Evolutionary conservation across 1,139 yeast species (phyloP).

Genomic region (Casaregolazyma suthepensis): DNA sequence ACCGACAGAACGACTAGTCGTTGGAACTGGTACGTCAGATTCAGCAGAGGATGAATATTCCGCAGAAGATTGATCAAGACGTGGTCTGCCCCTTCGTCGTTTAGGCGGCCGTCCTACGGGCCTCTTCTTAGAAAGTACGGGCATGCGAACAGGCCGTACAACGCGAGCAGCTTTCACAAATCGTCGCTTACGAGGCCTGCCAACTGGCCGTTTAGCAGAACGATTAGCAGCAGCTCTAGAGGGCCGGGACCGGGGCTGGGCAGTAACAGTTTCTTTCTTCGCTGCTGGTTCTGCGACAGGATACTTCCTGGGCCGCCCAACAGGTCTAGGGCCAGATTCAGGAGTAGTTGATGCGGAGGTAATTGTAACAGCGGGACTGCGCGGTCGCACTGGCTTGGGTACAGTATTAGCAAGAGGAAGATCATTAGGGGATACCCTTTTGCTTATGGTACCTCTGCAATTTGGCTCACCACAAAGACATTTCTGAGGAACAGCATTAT

Average conservation of each 20-base stretch:
- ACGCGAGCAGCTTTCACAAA: not conserved
- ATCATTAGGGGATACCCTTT: conserved; percentile 5
- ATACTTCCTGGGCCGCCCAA: conserved; percentile 4
- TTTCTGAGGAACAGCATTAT: conserved; percentile 33
- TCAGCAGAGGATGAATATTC: not conserved
- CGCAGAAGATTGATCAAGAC: not conserved
- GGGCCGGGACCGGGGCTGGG: too few species aligned
- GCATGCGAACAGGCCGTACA: not conserved
- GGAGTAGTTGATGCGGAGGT: not conserved
- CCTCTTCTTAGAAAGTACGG: not conserved
- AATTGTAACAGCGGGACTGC: not conserved
- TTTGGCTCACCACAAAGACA: conserved; percentile 36
- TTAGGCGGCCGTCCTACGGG: not conserved
- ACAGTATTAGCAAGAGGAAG: not conserved
- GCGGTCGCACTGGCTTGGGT: not conserved
- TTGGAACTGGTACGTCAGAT: not conserved
- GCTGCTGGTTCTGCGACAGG: not conserved
- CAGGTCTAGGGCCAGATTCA: conserved; percentile 1
- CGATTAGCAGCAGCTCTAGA: not conserved
- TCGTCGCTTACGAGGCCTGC: not conserved
- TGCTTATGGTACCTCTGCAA: conserved; percentile 37
- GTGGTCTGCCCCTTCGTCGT: not conserved
- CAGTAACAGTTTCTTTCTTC: not conserved
- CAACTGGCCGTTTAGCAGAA: not conserved
- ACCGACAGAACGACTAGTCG: not conserved